Base-by-base conservation (phyloP, 1,139 yeast species). In the Sugiyamaella sp. region DNA sequence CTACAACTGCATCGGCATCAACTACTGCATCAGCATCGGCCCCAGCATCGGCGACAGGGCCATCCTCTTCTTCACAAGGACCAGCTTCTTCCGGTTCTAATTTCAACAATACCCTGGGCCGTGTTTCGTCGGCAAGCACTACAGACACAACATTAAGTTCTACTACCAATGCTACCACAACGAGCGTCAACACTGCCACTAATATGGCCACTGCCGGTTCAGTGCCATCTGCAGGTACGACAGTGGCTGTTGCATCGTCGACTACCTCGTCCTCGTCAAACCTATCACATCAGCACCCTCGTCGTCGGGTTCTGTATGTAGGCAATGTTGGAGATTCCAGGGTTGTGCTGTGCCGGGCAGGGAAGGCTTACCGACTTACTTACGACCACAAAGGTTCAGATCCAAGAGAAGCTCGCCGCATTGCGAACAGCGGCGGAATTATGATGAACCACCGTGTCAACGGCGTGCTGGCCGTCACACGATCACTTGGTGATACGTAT, bases 331-430 rank as follows among this genome's bases (percentile, higher is more conserved):
- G 99, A 2, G 99, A 93, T 68, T 85, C 95, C 61, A 78, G 98
- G 58, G 81, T 91, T 32, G 88, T 93, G 1, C 74, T 93, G 49
- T 85, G 80, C 64, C 81, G 97, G 51, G 75, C 75, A 20, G 95
- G 93, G 1, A 75, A 76, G 58, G 89, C 97, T 1, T 79, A 83
- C 60, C 76, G 99, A 51, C 75, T 93, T 44, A 82, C 96, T 0
- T 91, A 93, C 68, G 99, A 93, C 67, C 99, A 93, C 71, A 93
- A 93, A 70, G 97, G 97, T 1, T 80, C 89, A 1, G 99, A 95
- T 70, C 70, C 73, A 8, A 74, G 82, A 65, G 99, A 93, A 67
- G 80, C 85, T 56, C 81, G 80, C 60, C 78, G 99, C 59, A 85
- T 93, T 17, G 80, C 82, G 53, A 79, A 83, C 49, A 77, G 81